phyloP scores from a whole-genome alignment of 768 basidiomycete species.

The Mrakia gelida region DNA sequence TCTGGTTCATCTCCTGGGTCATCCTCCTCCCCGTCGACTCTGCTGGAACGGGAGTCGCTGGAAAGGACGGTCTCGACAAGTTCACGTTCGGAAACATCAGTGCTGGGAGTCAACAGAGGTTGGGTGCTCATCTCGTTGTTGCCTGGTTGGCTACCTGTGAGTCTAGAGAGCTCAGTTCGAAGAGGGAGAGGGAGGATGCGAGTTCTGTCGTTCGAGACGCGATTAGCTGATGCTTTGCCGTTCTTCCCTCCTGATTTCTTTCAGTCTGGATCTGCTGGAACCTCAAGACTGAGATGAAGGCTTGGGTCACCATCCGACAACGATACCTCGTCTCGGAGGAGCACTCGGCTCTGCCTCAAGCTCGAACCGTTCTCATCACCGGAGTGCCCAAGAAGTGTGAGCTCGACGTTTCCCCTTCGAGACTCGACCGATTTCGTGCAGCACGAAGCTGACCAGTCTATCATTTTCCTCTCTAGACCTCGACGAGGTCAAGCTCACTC shows the following conservation, averaged over 20 bases:
- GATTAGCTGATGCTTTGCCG: not conserved
- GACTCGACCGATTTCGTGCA: not conserved
- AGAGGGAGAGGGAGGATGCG: not conserved
- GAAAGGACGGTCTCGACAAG: conserved; percentile 57
- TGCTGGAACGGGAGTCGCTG: conserved; percentile 50
- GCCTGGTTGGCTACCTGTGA: conserved; percentile 73
- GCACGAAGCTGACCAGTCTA: not conserved
- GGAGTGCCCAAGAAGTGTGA: conserved; percentile 69
- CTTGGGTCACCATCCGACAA: conserved; percentile 77
- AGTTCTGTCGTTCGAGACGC: not conserved
- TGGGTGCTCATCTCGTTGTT: conserved; percentile 72
- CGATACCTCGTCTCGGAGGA: conserved; percentile 67
- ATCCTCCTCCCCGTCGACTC: conserved; percentile 72
- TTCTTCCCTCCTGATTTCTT: too few relatives aligned
- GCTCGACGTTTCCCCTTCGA: not conserved
- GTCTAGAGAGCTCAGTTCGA: conserved; percentile 36
- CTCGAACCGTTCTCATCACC: conserved; percentile 83
- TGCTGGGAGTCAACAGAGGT: conserved; percentile 53
- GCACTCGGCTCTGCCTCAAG: conserved; percentile 75
- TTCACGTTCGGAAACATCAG: conserved; percentile 80
- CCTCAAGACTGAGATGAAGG: conserved; percentile 70
- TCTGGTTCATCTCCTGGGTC: conserved; percentile 85
- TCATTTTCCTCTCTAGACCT: conserved; percentile 47
- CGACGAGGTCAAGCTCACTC: conserved; percentile 60
- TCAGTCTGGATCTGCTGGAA: conserved; percentile 81